Evolutionary conservation across 805 yeast genomes (phyloP), one percentile per base, ranked within the genome.

Genomic region (Candida fluviatilis): DNA sequence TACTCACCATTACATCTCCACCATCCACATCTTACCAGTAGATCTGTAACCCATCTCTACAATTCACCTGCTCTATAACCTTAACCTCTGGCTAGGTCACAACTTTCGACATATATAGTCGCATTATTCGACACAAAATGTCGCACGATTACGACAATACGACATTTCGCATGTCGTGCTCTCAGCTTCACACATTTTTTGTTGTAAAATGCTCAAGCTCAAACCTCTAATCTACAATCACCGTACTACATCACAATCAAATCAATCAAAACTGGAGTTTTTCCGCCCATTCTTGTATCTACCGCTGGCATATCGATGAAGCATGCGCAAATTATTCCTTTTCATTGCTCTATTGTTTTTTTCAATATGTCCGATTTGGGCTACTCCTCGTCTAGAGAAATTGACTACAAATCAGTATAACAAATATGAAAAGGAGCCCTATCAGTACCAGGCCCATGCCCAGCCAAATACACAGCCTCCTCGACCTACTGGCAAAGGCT

Each of bases 401-500:
- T 21, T 30, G 6, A 10, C 36, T 18, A 11, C 38, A 19, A 27
- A 28, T 38, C 25, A 27, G 26, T 26, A 33, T 23, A 4, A 18
- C 25, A 8, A 28, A 35, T 12, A 35, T 25, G 21, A 31, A 34
- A 11, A 32, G 15, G 17, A 25, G 19, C 11, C 34, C 38, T 33
- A 33, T 21, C 19, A 33, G 10, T 33, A 6, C 25, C 47, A 18
- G 40, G 25, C 13, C 19, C 28, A 33, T 17, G 26, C 32, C 14
- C 34, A 34, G 23, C 18, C 35, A 29, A 17, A 7, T n/a, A 4
- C 10, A 13, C 8, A n/a, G 5, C 12, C 14, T 4, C 28, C 35
- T 19, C 28, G 23, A 14, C 28, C 35, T 4, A 23, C 35, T n/a
- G 17, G 31, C 6, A 21, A 34, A 36, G 46, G 43, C 39, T 45